A percentile compares a stretch with the other conserved stretches of the same genome.
Evolutionary conservation across 805 yeast genomes (phyloP).

Genomic region (Komagataella pastoris): DNA sequence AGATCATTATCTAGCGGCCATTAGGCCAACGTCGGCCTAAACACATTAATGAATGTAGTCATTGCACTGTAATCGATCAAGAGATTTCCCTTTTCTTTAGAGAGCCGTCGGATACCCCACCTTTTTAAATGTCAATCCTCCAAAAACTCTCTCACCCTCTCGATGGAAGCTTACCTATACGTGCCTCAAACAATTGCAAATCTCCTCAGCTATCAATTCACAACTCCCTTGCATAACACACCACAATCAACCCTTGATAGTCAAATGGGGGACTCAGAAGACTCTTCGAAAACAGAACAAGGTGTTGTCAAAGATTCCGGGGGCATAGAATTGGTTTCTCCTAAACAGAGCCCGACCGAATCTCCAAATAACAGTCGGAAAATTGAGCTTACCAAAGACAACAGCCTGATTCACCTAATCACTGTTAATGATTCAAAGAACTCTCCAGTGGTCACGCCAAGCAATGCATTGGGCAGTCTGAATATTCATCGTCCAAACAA

Average conservation of each 20-base stretch:
- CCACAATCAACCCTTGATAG: not conserved
- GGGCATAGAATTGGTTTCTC: constrained; percentile 3
- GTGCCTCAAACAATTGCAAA: not conserved
- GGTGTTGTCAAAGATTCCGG: not conserved
- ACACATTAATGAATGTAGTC: not conserved
- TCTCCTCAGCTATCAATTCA: not conserved
- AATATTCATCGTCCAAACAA: not conserved
- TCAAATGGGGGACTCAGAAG: not conserved
- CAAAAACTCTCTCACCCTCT: not conserved
- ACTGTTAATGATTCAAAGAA: not conserved
- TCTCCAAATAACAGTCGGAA: not conserved
- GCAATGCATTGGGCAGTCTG: not conserved
- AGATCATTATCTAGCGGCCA: too few species aligned
- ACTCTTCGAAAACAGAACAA: not conserved
- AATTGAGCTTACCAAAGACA: not conserved
- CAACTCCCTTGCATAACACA: not conserved
- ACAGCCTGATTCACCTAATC: not conserved
- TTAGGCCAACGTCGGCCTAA: too few species aligned
- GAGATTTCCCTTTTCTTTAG: too few species aligned
- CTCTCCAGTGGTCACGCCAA: not conserved
- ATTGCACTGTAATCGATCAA: not conserved
- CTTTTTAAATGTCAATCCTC: not conserved
- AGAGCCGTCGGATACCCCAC: not conserved
- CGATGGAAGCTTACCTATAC: not conserved
- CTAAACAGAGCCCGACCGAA: constrained; percentile 4